Base-by-base conservation (phyloP, 148 eudicot species). In the Bassia scoparia region DNA sequence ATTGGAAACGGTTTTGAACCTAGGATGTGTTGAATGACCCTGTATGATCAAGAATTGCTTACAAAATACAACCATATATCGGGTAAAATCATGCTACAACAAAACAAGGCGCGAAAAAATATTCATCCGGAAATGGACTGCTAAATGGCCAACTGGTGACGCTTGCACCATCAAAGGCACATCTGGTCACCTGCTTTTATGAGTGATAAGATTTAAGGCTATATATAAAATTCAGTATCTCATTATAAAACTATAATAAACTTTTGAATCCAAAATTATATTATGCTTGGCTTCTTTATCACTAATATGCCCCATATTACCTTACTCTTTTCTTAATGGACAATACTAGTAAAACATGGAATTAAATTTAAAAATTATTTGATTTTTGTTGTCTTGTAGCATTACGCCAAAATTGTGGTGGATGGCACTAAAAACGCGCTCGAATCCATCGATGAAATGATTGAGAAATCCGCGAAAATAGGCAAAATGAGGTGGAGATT, bases 1-100 rank as follows among this genome's bases (percentile, higher is more conserved):
- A 77, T 49, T 92, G 98, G 98, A n/a, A 90, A 92, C 34, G 98
- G 98, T 43, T 80, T 77, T 2, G 98, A 92, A 79, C 96, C 98
- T 1, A 65, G 98, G 71, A 85, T 92, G 93, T 92, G 96, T 81
- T 41, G 90, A 65, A 84, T 90, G 12, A 96, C 90, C 44, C 83
- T 89, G 83, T 20, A 80, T 90, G 65, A 92, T 92, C 5, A 89
- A 85, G 98, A 92, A 60, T 68, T 90, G 29, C 69, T 92, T 7
- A 82, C 87, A 9, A 88, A 84, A 75, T 86, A 90, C 78, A 92
- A 86, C 72, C 78, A 76, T 5, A 31, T 78, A 12, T 85, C 91
- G 0, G 98, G 98, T 0, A 92, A 88, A 71, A 90, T 96, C n/a
- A 90, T 96, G 98, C 81, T 80, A 27, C 98, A 92, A 71, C 90